Evolutionary conservation across 2,329 filamentous ascomycete genomes (phyloP).

Genomic region (Coniella vitis): DNA sequence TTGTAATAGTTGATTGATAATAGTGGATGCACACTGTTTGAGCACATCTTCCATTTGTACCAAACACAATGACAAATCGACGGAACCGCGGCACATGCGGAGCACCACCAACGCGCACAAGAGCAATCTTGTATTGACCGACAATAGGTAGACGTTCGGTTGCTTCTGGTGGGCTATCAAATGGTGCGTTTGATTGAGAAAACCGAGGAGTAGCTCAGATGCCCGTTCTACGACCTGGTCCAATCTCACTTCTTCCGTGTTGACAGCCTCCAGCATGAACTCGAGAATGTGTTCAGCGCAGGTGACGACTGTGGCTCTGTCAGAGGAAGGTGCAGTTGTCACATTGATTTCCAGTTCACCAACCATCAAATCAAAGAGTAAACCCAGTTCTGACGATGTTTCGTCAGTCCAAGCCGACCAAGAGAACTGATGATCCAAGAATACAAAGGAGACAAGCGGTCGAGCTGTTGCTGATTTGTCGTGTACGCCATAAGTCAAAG

Average conservation of each 20-base stretch:
- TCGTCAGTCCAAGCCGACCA: conserved; percentile 53
- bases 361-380: conserved; percentile 52
- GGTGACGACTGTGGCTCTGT: conserved; percentile 4
- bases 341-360: conserved; percentile 35
- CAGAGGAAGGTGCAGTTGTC: conserved; percentile 12
- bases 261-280: conserved; percentile 39
- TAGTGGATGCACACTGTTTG: conserved; percentile 32
- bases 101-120: conserved; percentile 33
- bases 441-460: conserved; percentile 32
- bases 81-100: conserved; percentile 34
- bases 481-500: conserved; percentile 22
- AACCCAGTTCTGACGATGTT: conserved; percentile 54
- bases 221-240: conserved; percentile 37
- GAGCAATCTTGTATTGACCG: conserved; percentile 31
- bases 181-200: conserved; percentile 1
- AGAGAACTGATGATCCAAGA: conserved; percentile 42
- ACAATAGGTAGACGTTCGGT: conserved; percentile 27
- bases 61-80: conserved; percentile 26
- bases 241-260: conserved; percentile 29
- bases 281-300: conserved; percentile 36
- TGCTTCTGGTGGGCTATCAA: conserved; percentile 7
- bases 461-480: conserved; percentile 20
- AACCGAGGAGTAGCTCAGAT: conserved; percentile 32
- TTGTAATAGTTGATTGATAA: conserved; percentile 33
- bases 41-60: conserved; percentile 44